A percentile compares a stretch with the other conserved stretches of the same genome.
These are phyloP conservation scores for Uncinocarpus reesii DNA, from an alignment of 2,329 filamentous ascomycete species.

Conservation along the genomic window DNA sequence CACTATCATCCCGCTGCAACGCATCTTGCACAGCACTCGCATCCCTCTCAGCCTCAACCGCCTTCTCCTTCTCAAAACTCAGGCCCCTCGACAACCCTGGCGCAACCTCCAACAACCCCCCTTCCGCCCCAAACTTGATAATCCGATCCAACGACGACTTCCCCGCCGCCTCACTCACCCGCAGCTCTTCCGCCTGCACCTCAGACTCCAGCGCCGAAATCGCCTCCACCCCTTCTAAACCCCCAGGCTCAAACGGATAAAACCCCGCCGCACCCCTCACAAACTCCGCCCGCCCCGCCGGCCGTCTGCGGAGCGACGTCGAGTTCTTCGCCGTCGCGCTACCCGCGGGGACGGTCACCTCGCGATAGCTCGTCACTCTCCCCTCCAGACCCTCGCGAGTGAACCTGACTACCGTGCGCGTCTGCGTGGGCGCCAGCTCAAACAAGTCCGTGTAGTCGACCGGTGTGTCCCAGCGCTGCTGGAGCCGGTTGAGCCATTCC, in stretches of 20 bases:
- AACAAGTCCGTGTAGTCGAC: constrained; percentile 77
- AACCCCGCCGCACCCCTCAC: constrained; percentile 87
- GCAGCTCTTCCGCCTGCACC: constrained; percentile 42
- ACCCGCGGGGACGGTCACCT: constrained; percentile 81
- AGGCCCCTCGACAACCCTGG: constrained; percentile 75
- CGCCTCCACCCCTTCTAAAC: constrained; percentile 75
- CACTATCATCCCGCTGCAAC: constrained; percentile 39
- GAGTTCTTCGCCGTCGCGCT: constrained; percentile 92
- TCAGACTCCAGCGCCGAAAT: constrained; percentile 76
- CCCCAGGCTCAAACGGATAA: constrained; percentile 87
- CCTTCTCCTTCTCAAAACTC: constrained; percentile 54
- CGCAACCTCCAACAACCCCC: constrained; percentile 67
- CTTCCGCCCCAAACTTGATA: constrained; percentile 69
- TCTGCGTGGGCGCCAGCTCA: constrained; percentile 78
- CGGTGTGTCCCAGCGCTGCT: constrained; percentile 79
- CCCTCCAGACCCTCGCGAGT: constrained; percentile 84
- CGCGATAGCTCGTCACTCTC: constrained; percentile 82
- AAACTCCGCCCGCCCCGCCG: constrained; percentile 77
- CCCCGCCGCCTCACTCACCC: constrained; percentile 27
- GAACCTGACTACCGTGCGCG: constrained; percentile 88
- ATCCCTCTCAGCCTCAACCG: constrained; percentile 44
- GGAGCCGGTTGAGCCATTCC: constrained; percentile 78
- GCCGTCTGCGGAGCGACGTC: constrained; percentile 76
- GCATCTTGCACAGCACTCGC: constrained; percentile 61
- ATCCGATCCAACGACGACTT: constrained; percentile 58